Evolutionary conservation across 179 eudicot genomes (phyloP).

Genomic region (Patellifolia procumbens): DNA sequence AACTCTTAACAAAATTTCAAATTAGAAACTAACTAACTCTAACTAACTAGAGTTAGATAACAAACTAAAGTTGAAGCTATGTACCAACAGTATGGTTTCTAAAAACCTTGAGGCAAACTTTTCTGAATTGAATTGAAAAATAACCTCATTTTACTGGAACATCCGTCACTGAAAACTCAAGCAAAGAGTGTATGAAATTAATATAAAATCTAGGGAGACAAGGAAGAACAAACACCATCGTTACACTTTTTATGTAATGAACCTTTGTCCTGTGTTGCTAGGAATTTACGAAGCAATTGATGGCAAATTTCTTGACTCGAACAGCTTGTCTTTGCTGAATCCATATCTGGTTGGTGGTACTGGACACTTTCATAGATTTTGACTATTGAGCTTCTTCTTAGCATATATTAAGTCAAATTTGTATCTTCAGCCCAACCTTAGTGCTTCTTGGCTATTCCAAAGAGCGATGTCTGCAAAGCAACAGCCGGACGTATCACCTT

Average conservation of each 20-base stretch:
- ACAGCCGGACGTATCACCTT: constrained; percentile 64
- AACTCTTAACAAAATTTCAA: no score
- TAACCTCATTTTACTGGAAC: not conserved
- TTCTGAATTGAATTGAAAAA: not conserved
- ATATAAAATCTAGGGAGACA: not conserved
- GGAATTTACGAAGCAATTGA: constrained; percentile 78
- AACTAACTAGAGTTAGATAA: no score
- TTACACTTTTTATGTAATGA: constrained; percentile 12
- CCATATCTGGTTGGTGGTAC: constrained; percentile 77
- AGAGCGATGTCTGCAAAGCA: constrained; percentile 96
- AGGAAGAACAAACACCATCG: not conserved
- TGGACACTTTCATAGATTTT: not conserved
- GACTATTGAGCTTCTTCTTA: not conserved
- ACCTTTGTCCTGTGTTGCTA: constrained; percentile 33
- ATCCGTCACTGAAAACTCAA: constrained; percentile 1
- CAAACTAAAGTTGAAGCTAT: no score
- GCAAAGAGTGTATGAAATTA: not conserved
- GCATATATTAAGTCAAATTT: constrained; percentile 6
- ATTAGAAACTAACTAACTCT: no score
- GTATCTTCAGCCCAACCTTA: constrained; percentile 75
- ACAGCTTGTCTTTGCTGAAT: constrained; percentile 76
- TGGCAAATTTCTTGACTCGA: constrained; percentile 57
- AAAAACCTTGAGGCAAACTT: not conserved
- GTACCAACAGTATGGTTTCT: no score
- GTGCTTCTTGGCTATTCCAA: constrained; percentile 98